A percentile compares a stretch with the other conserved stretches of the same genome.
phyloP scores from a whole-genome alignment of 2,329 filamentous ascomycete species.

The Bipolaris victoriae region DNA sequence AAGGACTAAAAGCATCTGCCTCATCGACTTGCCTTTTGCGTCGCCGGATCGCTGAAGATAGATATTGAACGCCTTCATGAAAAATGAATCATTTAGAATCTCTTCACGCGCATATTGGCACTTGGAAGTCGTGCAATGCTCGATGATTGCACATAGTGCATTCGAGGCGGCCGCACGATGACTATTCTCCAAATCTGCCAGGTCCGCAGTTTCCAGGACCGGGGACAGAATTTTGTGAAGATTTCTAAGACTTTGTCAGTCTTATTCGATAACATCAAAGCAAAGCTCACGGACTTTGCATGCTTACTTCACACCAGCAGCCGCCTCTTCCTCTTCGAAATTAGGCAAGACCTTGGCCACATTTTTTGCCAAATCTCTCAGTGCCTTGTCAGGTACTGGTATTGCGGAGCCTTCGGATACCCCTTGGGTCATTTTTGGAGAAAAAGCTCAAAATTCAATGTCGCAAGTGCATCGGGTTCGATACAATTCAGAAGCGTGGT shows the following conservation, averaged over 20 bases:
- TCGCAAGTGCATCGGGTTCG: conserved; percentile 6
- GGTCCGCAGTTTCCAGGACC: conserved; percentile 43
- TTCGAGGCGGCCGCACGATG: conserved; percentile 57
- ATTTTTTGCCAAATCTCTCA: conserved; percentile 39
- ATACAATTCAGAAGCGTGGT: background rate
- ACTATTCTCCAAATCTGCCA: conserved; percentile 39
- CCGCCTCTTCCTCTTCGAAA: conserved; percentile 33
- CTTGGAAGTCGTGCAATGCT: conserved; percentile 46
- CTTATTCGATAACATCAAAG: conserved; percentile 13
- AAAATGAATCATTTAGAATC: conserved; percentile 47
- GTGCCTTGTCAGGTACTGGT: conserved; percentile 33
- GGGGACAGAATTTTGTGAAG: conserved; percentile 37
- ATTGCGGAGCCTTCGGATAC: conserved; percentile 4
- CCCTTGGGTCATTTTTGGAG: conserved; percentile 20
- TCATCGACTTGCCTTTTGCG: conserved; percentile 56
- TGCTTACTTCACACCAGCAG: conserved; percentile 46
- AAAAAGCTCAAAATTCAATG: background rate
- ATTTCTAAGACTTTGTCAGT: conserved; percentile 36
- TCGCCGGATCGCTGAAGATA: conserved; percentile 52
- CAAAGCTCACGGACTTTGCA: conserved; percentile 44
- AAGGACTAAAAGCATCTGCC: conserved; percentile 53
- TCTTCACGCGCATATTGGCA: conserved; percentile 34
- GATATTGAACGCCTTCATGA: conserved; percentile 48
- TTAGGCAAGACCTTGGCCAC: conserved; percentile 33
- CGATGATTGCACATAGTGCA: conserved; percentile 53